Evolutionary conservation across 805 yeast genomes (phyloP), one percentile per base, ranked within the genome.

Genomic region (Wickerhamomyces xylosicus): DNA sequence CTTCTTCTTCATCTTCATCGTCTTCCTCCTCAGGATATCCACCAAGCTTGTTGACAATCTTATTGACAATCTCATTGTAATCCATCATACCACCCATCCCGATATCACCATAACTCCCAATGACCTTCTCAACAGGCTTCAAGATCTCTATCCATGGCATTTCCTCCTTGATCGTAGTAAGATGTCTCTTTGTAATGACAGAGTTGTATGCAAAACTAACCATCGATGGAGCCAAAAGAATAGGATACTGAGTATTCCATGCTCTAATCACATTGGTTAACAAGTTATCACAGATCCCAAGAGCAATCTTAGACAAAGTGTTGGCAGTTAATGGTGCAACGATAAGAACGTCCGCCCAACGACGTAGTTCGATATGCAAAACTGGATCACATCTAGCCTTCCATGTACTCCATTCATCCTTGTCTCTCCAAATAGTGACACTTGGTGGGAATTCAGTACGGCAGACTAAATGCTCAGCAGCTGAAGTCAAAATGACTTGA

Each of bases 51-150:
- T 78, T 67, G 17, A 84, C 94, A 36, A 85, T 70, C 50, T 78
- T 77, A 55, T 87, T 94, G 16, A 87, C 95, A 50, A 92, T 81
- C 57, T 89, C 97, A 57, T 85, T 83, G 77, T 94, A 86, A 51
- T 92, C 97, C 80, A 89, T 82, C 97, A 92, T 92, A 39, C 98
- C 97, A 36, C 98, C 97, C 86, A 92, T 83, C n/a, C 97, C 97
- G 41, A 92, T 87, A 51, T 90, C 97, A 44, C 98, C 97, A 63
- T 89, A 86, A 33, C 85, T 74, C 41, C 95, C 86, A 54, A 83
- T 77, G 5, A 90, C 95, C 59, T 90, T 90, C 59, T 90, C 98
- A 19, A 87, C 86, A 0, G 98, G 98, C 57, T 80, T 82, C 54
- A 92, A 69, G n/a, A 90, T 77, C 47, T 86, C 95, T 45, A 90